A percentile compares a stretch with the other conserved stretches of the same genome.
phyloP scores from a whole-genome alignment of 495 filamentous ascomycete genomes.

The Pseudevernia furfuracea region DNA sequence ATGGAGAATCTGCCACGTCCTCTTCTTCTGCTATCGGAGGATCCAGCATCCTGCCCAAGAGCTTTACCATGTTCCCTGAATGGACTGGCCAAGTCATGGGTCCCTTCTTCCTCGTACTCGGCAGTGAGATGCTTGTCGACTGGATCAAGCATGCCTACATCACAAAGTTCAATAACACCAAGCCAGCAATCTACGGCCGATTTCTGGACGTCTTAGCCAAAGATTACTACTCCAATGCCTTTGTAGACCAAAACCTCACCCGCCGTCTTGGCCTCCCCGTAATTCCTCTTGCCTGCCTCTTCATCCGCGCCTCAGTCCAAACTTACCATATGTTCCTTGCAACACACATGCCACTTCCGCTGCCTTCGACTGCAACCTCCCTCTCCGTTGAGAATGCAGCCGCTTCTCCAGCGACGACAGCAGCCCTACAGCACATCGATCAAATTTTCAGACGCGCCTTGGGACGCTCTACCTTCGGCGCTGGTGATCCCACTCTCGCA shows the following conservation, averaged over 20 bases:
- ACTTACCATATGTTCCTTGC: conserved; percentile 98
- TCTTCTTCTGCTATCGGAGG: conserved; percentile 42
- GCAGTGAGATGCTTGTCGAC: conserved; percentile 94
- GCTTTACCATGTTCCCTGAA: conserved; percentile 80
- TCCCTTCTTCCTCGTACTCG: conserved; percentile 86
- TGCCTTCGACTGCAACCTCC: conserved; percentile 59
- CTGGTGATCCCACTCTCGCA: conserved; percentile 3
- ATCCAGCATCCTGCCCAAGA: conserved; percentile 67
- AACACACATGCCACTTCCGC: conserved; percentile 65
- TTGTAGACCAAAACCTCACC: conserved; percentile 80
- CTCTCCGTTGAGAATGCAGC: conserved; percentile 51
- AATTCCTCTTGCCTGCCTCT: conserved; percentile 86
- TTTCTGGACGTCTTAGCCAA: conserved; percentile 91
- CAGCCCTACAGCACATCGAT: conserved; percentile 63
- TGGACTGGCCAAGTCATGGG: conserved; percentile 84
- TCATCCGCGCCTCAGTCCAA: conserved; percentile 88
- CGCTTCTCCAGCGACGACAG: conserved; percentile 59
- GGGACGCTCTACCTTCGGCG: conserved; percentile 22
- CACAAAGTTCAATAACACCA: conserved; percentile 95
- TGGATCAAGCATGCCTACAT: conserved; percentile 98
- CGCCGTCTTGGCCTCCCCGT: conserved; percentile 86
- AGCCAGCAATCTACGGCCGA: conserved; percentile 76
- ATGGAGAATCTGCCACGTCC: conserved; percentile 38
- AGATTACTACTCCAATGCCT: conserved; percentile 96
- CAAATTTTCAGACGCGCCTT: conserved; percentile 35